Evolutionary conservation across 441 rosid genomes (phyloP).

Genomic region (Metrosideros polymorpha): DNA sequence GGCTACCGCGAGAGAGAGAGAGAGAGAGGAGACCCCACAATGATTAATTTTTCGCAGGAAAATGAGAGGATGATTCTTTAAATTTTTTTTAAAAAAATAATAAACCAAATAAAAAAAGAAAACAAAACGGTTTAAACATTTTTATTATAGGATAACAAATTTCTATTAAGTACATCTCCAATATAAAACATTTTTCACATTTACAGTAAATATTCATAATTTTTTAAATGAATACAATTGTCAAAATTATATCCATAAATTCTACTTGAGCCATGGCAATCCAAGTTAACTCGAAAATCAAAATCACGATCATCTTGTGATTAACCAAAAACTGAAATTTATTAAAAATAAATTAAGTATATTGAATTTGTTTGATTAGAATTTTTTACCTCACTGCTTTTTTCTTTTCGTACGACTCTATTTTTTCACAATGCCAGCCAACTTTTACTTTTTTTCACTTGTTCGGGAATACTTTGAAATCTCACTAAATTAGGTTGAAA

Average conservation of each 20-base stretch:
- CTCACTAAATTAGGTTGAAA: neutral
- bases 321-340: neutral
- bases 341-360: too few species aligned
- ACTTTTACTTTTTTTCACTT: neutral
- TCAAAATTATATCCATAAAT: too few species aligned
- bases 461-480: neutral
- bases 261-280: too few species aligned
- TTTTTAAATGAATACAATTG: neutral
- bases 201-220: neutral
- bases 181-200: neutral
- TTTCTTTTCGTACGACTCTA: fast-evolving
- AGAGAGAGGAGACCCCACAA: too few species aligned
- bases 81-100: too few species aligned
- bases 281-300: too few species aligned
- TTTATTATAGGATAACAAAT: neutral
- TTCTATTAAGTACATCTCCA: neutral
- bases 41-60: too few species aligned
- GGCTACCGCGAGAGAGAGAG: neutral
- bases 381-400: neutral
- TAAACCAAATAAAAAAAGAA: neutral
- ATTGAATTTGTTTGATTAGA: neutral
- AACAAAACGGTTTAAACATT: neutral
- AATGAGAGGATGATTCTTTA: too few species aligned
- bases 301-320: too few species aligned
- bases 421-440: fast-evolving